These are phyloP conservation scores for Globisporangium apiculatum DNA, from an alignment of 352 stramenopile species.

Conservation along the genomic window DNA sequence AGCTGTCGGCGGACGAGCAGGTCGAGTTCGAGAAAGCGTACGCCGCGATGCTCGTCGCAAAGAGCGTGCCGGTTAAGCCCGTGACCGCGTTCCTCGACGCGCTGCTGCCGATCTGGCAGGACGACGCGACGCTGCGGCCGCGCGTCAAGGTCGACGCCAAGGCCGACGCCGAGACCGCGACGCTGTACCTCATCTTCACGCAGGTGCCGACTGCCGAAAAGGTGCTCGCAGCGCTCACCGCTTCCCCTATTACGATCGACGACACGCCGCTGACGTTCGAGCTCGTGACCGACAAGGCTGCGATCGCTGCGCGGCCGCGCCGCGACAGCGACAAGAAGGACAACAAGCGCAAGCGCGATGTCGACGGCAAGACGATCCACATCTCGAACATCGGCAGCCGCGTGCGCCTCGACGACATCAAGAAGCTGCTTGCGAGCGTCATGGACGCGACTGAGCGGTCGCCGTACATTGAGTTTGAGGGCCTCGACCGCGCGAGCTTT, in stretches of 20 bases:
- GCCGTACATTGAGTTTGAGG: slow-evolving; percentile 80
- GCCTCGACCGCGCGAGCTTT: slow-evolving; percentile 69
- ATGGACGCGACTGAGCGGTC: slow-evolving; percentile 38
- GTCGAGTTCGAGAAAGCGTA: slow-evolving; percentile 82
- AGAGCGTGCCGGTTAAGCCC: slow-evolving; percentile 69
- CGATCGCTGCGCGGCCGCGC: slow-evolving; percentile 66
- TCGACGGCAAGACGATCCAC: slow-evolving; percentile 66
- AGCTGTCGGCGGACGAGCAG: slow-evolving; percentile 62
- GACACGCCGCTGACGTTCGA: slow-evolving; percentile 63
- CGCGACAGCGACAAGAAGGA: slow-evolving; percentile 40
- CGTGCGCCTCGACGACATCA: slow-evolving; percentile 76
- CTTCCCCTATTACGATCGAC: slow-evolving; percentile 48
- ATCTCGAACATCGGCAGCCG: slow-evolving; percentile 74
- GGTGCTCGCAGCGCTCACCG: slow-evolving; percentile 33
- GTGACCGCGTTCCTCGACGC: slow-evolving; percentile 69
- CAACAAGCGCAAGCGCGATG: slow-evolving; percentile 70
- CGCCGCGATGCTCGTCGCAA: slow-evolving; percentile 74
- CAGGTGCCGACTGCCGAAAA: slow-evolving; percentile 61
- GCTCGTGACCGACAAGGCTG: slow-evolving; percentile 63
- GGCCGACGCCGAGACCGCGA: slow-evolving; percentile 50
- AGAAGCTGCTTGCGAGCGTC: slow-evolving; percentile 62
- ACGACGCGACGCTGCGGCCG: slow-evolving; percentile 54
- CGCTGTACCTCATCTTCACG: slow-evolving; percentile 78
- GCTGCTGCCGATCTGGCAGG: slow-evolving; percentile 62
- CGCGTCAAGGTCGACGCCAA: slow-evolving; percentile 73